These are phyloP conservation scores for Striga asiatica DNA, from an alignment of 257 asterid species.

Conservation along the genomic window DNA sequence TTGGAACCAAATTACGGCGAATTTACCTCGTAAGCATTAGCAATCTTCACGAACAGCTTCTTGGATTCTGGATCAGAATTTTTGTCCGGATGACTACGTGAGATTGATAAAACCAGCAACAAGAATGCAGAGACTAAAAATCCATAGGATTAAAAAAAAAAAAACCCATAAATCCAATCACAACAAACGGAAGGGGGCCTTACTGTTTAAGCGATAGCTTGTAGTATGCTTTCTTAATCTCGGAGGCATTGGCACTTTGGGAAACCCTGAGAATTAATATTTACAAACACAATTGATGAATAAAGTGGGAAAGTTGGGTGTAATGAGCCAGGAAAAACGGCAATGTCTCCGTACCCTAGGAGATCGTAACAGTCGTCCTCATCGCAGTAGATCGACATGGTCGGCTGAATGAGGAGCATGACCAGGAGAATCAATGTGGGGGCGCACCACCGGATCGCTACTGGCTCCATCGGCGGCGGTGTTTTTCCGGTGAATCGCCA, in stretches of 20 bases:
- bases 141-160: background rate
- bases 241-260: slow-evolving; percentile 42
- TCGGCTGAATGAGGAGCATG: slow-evolving; percentile 52
- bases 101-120: background rate
- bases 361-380: slow-evolving; percentile 96
- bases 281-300: background rate
- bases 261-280: slow-evolving; percentile 36
- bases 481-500: too few species aligned
- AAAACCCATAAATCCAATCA: background rate
- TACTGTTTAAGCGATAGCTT: slow-evolving; percentile 79
- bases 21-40: slow-evolving; percentile 88
- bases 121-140: background rate
- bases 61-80: slow-evolving; percentile 85
- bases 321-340: background rate
- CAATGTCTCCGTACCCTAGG: slow-evolving; percentile 42
- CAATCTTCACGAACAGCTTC: slow-evolving; percentile 70
- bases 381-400: slow-evolving; percentile 79
- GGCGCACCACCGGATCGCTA: slow-evolving; percentile 38
- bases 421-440: slow-evolving; percentile 30
- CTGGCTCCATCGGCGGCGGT: slow-evolving; percentile 53
- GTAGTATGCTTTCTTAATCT: slow-evolving; percentile 50
- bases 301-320: background rate
- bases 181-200: slow-evolving; percentile 5
- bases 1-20: background rate
- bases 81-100: slow-evolving; percentile 81